Conservation (phyloP, 352 stramenopile species). For the Phytophthora vignae region DNA sequence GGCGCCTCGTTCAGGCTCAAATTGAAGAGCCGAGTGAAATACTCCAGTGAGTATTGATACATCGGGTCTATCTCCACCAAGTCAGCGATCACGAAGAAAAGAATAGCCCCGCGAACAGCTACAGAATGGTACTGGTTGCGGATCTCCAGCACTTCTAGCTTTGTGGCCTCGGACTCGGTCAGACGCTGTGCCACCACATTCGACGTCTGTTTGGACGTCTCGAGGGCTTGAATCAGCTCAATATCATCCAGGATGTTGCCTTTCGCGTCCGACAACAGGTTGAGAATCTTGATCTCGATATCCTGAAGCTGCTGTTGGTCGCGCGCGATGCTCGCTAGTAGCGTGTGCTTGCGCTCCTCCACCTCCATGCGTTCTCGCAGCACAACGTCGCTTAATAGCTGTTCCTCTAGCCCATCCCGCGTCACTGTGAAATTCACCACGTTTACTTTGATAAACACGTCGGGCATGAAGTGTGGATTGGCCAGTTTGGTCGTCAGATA, state of each 20-base stretch:
- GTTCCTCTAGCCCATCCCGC: slow-evolving; percentile 88
- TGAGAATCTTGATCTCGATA: slow-evolving; percentile 93
- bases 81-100: slow-evolving; percentile 80
- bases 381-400: slow-evolving; percentile 92
- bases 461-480: slow-evolving; percentile 91
- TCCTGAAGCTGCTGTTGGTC: slow-evolving; percentile 92
- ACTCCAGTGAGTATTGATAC: slow-evolving; percentile 86
- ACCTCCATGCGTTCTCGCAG: slow-evolving; percentile 87
- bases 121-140: slow-evolving; percentile 68
- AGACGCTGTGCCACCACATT: slow-evolving; percentile 62
- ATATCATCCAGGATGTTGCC: slow-evolving; percentile 94
- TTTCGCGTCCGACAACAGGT: slow-evolving; percentile 83
- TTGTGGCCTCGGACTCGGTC: slow-evolving; percentile 65
- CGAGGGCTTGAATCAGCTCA: slow-evolving; percentile 73
- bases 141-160: slow-evolving; percentile 66
- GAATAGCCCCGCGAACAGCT: slow-evolving; percentile 62
- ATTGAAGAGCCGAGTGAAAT: slow-evolving; percentile 74
- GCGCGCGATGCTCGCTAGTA: slow-evolving; percentile 90
- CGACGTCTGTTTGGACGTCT: slow-evolving; percentile 75
- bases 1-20: slow-evolving; percentile 58
- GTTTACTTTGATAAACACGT: slow-evolving; percentile 93
- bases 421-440: slow-evolving; percentile 96
- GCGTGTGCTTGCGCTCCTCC: slow-evolving; percentile 83
- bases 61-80: slow-evolving; percentile 69
- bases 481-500: slow-evolving; percentile 94